Base-by-base conservation (phyloP, 192 early-diverging fungal species). In the Coemansia sp. region DNA sequence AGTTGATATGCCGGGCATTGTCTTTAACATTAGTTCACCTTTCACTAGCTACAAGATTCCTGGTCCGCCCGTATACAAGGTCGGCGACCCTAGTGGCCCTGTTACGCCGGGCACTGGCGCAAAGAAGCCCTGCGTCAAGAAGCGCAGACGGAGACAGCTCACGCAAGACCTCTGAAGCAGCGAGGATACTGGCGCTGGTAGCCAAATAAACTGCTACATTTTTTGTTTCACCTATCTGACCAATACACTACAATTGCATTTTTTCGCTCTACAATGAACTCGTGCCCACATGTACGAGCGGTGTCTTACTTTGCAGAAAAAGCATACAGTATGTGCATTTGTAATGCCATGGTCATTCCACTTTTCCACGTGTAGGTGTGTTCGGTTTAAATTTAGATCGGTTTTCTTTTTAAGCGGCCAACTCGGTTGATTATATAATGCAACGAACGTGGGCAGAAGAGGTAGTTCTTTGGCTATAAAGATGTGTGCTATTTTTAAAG, bases 1-100 rank as follows among this genome's bases (percentile, higher is more conserved):
- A 0, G 13, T 33, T 8, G 33, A 62, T 27, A 68, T 64, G 21
- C 64, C 64, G 0, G 74, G 74, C 3, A 70, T 76, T 31, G 27
- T 64, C 8, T 76, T 67, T 33, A 36, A 57, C 29, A 59, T 44
- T 10, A 67, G 54, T 5, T 42, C 29, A 0, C 44, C 40, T 8
- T 33, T 37, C 36, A 61, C 31, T 6, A 59, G 39, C 0, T 72
- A 72, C 13, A 10, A 19, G 11, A 62, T 72, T 6, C 70, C 70
- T 0, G 70, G 69, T 0, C 69, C 69, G 4, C 33, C 53, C 6
- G 14, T 71, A 7, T 71, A 65, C 40, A 53, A 64, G 10, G 54
- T 31, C 3, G 53, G 40, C 0, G 56, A 33, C 14, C 51, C 51
- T 3, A 31, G 51, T 16, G 27, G 51, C 13, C 21, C 51, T 13